These are phyloP conservation scores for Russula lepida DNA, from an alignment of 768 basidiomycete genomes.

Conservation along the genomic window DNA sequence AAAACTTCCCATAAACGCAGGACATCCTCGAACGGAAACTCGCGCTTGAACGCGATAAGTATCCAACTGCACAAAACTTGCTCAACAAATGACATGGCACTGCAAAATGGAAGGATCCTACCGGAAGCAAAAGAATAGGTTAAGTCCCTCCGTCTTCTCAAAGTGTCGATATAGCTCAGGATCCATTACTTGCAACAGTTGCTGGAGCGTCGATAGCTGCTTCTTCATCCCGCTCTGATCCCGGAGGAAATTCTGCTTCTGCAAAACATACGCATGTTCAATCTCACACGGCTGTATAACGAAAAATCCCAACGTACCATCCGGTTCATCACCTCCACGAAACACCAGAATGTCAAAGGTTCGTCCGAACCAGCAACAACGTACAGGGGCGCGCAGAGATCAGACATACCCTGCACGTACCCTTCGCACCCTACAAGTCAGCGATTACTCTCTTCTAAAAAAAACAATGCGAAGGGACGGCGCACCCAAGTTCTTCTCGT, in stretches of 20 bases:
- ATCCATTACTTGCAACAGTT: slow-evolving; percentile 89
- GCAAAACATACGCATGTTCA: slow-evolving; percentile 1
- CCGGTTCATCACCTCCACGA: slow-evolving; percentile 88
- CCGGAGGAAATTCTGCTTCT: slow-evolving; percentile 92
- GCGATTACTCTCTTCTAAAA: slow-evolving; percentile 3
- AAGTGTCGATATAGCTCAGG: slow-evolving; percentile 90
- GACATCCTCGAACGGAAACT: slow-evolving; percentile 89
- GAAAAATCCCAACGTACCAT: slow-evolving; percentile 51
- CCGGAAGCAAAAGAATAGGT: slow-evolving; percentile 98
- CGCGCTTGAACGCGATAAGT: slow-evolving; percentile 91
- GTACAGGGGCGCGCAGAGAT: slow-evolving; percentile 89
- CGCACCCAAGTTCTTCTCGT: slow-evolving; percentile 80
- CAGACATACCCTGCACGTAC: slow-evolving; percentile 99
- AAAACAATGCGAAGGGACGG: slow-evolving; percentile 13
- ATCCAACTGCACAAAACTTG: slow-evolving; percentile 56
- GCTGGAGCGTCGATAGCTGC: slow-evolving; percentile 81
- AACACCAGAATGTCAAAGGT: slow-evolving; percentile 92
- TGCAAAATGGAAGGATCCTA: slow-evolving; percentile 30
- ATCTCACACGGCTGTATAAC: background rate
- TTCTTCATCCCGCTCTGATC: slow-evolving; percentile 99
- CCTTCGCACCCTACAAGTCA: slow-evolving; percentile 39
- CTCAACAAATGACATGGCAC: background rate
- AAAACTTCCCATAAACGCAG: slow-evolving; percentile 88
- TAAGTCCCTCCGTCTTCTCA: slow-evolving; percentile 80
- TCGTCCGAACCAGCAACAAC: slow-evolving; percentile 87